Evolutionary conservation across 352 stramenopile species (phyloP).

Genomic region (Blastocystis sp.): DNA sequence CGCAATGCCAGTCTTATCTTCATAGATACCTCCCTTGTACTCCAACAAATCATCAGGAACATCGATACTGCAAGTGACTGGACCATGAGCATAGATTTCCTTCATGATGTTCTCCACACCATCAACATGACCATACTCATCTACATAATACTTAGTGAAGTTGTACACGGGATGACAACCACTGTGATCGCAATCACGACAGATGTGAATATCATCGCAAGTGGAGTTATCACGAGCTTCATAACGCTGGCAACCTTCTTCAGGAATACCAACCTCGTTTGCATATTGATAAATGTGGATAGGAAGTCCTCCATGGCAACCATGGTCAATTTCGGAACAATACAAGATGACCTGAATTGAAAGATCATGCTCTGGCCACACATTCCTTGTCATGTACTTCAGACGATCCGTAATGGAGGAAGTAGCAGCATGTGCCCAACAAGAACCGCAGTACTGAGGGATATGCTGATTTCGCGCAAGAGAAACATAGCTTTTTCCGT

Average conservation of each 20-base stretch:
- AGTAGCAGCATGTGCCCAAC: slow-evolving; percentile 78
- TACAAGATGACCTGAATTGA: slow-evolving; percentile 50
- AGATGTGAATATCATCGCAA: slow-evolving; percentile 83
- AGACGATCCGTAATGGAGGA: slow-evolving; percentile 79
- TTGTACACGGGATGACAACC: slow-evolving; percentile 81
- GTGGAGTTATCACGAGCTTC: slow-evolving; percentile 79
- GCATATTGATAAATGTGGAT: slow-evolving; percentile 87
- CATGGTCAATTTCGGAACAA: slow-evolving; percentile 46
- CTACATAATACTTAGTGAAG: slow-evolving; percentile 90
- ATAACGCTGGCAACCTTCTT: slow-evolving; percentile 90
- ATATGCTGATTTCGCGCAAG: slow-evolving; percentile 97
- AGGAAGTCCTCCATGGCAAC: slow-evolving; percentile 76
- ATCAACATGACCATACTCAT: slow-evolving; percentile 85
- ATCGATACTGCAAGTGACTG: slow-evolving; percentile 82
- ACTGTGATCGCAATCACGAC: slow-evolving; percentile 81
- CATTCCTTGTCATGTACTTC: slow-evolving; percentile 72
- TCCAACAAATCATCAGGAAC: slow-evolving; percentile 74
- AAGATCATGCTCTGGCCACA: slow-evolving; percentile 36
- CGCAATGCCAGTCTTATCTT: slow-evolving; percentile 80
- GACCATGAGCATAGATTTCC: slow-evolving; percentile 90
- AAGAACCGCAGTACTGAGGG: slow-evolving; percentile 78
- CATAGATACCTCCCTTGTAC: slow-evolving; percentile 88
- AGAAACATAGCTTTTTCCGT: slow-evolving; percentile 89
- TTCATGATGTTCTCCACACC: slow-evolving; percentile 88
- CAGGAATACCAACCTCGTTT: slow-evolving; percentile 85